phyloP scores from a whole-genome alignment of 1,139 yeast species.

The Entelexis sorbosivorans region DNA sequence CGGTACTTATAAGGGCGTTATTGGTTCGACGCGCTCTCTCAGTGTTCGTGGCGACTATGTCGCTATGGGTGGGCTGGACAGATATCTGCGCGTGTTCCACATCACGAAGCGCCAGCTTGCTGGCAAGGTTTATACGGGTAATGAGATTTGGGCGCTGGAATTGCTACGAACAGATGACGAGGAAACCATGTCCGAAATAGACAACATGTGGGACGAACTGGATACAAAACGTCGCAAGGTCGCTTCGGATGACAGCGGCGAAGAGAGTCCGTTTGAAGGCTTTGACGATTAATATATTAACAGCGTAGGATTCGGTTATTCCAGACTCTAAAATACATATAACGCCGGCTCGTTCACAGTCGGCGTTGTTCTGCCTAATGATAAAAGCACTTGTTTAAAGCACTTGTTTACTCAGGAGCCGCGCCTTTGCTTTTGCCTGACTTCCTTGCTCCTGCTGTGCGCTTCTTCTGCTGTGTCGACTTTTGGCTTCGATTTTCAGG shows the following conservation, averaged over 20 bases:
- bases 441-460: not conserved
- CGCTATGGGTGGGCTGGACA: slow-evolving; percentile 71
- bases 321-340: too few relatives aligned
- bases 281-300: slow-evolving; percentile 11
- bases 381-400: too few relatives aligned
- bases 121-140: slow-evolving; percentile 66
- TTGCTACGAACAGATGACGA: slow-evolving; percentile 34
- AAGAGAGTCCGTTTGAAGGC: slow-evolving; percentile 21
- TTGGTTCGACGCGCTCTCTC: slow-evolving; percentile 25
- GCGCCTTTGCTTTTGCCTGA: not conserved
- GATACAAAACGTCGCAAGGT: slow-evolving; percentile 13
- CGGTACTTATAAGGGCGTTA: slow-evolving; percentile 25
- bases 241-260: slow-evolving; percentile 7
- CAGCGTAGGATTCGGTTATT: too few relatives aligned
- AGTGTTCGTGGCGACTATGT: slow-evolving; percentile 26
- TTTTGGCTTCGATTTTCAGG: not conserved
- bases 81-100: slow-evolving; percentile 72
- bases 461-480: not conserved
- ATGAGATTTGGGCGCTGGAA: slow-evolving; percentile 51
- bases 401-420: not conserved
- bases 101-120: slow-evolving; percentile 45
- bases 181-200: slow-evolving; percentile 25
- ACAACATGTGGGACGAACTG: slow-evolving; percentile 28
- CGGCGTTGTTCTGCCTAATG: too few relatives aligned
- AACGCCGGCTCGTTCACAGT: too few relatives aligned